These are phyloP conservation scores for Canariomyces notabilis DNA, from an alignment of 2,329 filamentous ascomycete genomes.

Conservation along the genomic window DNA sequence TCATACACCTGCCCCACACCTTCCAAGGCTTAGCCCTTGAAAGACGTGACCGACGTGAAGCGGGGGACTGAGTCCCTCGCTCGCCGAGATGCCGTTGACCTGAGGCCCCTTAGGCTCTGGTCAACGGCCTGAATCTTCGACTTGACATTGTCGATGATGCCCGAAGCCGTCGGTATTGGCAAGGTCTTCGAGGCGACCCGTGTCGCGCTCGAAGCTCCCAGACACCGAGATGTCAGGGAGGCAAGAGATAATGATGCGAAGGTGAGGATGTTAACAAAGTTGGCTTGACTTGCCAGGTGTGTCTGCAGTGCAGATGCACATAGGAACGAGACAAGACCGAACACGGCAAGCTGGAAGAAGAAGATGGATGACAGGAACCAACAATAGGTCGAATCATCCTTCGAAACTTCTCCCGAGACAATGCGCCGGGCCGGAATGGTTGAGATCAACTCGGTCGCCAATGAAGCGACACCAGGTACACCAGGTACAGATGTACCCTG, in stretches of 20 bases:
- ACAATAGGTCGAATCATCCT: neutral
- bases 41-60: slow-evolving; percentile 1
- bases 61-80: slow-evolving; percentile 6
- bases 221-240: slow-evolving; percentile 13
- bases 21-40: slow-evolving; percentile 10
- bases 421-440: slow-evolving; percentile 22
- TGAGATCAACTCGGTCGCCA: slow-evolving; percentile 16
- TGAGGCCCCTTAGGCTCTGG: slow-evolving; percentile 2
- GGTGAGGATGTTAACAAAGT: slow-evolving; percentile 17
- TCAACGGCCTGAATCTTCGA: slow-evolving; percentile 20
- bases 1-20: slow-evolving; percentile 6
- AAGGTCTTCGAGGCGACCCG: slow-evolving; percentile 10
- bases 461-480: slow-evolving; percentile 6
- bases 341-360: slow-evolving; percentile 22
- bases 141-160: slow-evolving; percentile 21
- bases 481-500: neutral
- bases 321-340: slow-evolving; percentile 27
- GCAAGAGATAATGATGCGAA: slow-evolving; percentile 17
- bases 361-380: neutral
- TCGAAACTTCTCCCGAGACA: slow-evolving; percentile 12
- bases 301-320: slow-evolving; percentile 17
- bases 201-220: slow-evolving; percentile 11
- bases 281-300: slow-evolving; percentile 13
- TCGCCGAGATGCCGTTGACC: slow-evolving; percentile 11
- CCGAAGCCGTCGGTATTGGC: slow-evolving; percentile 8